Base-by-base conservation (phyloP, 2,329 filamentous ascomycete species). In the Mollisiaceae sp. region DNA sequence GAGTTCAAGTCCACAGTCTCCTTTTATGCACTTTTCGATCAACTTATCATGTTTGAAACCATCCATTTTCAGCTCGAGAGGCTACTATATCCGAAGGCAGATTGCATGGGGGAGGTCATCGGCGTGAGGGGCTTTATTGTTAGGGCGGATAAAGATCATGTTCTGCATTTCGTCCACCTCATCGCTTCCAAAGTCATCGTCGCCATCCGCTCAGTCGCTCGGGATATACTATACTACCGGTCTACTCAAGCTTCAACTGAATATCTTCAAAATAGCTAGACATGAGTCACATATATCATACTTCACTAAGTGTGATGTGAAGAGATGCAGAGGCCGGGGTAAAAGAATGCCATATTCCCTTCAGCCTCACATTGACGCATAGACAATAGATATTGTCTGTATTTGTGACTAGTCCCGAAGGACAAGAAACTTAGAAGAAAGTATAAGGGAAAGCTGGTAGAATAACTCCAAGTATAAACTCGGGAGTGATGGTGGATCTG, bases 121-220 rank as follows among this genome's bases (percentile, higher is more conserved):
- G 76, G 82, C 5, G 74, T 82, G 0, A 81, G 79, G 0, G 80
- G 80, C 1, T 74, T 78, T 9, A 82, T 82, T 60, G 73, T 72
- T 0, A 79, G 80, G 4, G 71, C 82, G 1, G 80, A 80, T 0
- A 70, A 77, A 0, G 79, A 81, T 61, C 74, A 79, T 0, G 73
- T 76, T 14, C 74, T 72, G 1, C 76, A 80, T 15, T 72, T 79
- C 11, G 70, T 76, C 1, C 72, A 71, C 0, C 74, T 79, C 0
- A 73, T 74, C 0, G 71, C 76, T 0, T 68, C 69, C 1, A 75
- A 74, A 35, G 69, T 81, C 20, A 79, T 81, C 63, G 73, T 81
- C 67, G 79, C 75, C 11, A 75, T 78, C 1, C 77, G 79, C 2
- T 74, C 70, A 6, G 20, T 78, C 0, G 69, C 75, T 8, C 81